Evolutionary conservation across 495 filamentous ascomycete species (phyloP), one percentile per base, ranked within the genome.

Genomic region (Hypomontagnella submonticulosa): DNA sequence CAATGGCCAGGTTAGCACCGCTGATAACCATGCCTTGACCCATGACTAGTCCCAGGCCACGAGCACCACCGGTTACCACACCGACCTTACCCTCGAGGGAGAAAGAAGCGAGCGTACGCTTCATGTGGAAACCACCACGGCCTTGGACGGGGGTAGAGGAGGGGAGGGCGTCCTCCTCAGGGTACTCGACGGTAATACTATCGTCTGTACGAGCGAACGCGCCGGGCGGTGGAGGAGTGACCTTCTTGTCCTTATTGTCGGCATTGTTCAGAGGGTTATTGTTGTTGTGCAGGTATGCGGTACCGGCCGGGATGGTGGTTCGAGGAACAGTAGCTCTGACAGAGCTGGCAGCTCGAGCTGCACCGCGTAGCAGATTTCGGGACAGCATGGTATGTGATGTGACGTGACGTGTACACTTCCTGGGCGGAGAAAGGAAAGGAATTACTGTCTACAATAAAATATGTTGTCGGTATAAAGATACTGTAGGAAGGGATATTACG

Each of bases 1-100:
- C 91, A 79, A 98, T 90, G 6, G 93, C 94, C 62, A 97, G 82
- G 75, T 97, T 90, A 6, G 91, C 91, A 30, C 94, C 94, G 56
- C 89, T 92, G 10, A 89, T 86, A 23, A 97, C 89, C 65, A 96
- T 84, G 4, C 88, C 93, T 74, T 97, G 92, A 34, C 87, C 89
- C 93, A 98, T 97, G 33, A 96, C 93, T 67, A 97, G 79, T 47
- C 92, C 92, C 67, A 97, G 74, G 4, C 92, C 92, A 67, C 93
- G 81, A 37, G 93, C 92, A 66, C 92, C 93, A 32, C 93, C 93
- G 9, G 92, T 96, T 1, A 97, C 90, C 4, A 96, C 80, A 19
- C 81, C 90, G 4, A 92, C 89, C 68, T 87, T 88, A 20, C 84
- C 88, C 74, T 96, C 89, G 19, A 97, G 80, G 0, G 90, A 91